Percentiles rank a stretch among this genome's conserved stretches.
Conservation (phyloP, 768 basidiomycete species). For the Royoungia palumana region DNA sequence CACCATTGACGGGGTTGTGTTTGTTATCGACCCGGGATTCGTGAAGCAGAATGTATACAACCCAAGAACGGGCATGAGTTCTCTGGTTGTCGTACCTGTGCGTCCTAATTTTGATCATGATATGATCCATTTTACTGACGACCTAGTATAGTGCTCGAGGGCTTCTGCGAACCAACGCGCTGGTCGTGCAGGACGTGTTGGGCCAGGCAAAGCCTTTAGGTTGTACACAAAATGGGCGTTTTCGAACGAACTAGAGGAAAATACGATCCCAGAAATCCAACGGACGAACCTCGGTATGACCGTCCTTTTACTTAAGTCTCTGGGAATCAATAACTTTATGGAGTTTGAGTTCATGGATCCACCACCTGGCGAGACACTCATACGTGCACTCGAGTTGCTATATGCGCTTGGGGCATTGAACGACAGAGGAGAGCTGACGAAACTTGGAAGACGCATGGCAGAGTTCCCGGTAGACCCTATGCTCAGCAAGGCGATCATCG, state of each 20-base stretch:
- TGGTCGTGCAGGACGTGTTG: slow-evolving; percentile 95
- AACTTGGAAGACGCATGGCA: slow-evolving; percentile 94
- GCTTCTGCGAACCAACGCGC: slow-evolving; percentile 98
- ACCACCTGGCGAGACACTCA: slow-evolving; percentile 95
- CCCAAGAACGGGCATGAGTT: slow-evolving; percentile 97
- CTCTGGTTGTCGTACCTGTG: slow-evolving; percentile 91
- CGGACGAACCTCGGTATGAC: slow-evolving; percentile 97
- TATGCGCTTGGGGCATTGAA: slow-evolving; percentile 97
- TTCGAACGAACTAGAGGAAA: slow-evolving; percentile 91
- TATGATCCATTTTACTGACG: neutral
- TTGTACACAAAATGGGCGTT: slow-evolving; percentile 99
- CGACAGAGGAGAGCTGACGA: slow-evolving; percentile 95
- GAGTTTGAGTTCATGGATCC: slow-evolving; percentile 99
- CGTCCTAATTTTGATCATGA: slow-evolving; percentile 30
- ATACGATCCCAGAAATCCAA: slow-evolving; percentile 98
- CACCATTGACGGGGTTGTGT: slow-evolving; percentile 98
- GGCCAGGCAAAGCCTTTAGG: slow-evolving; percentile 97
- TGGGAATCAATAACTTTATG: slow-evolving; percentile 98
- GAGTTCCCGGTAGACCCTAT: slow-evolving; percentile 99
- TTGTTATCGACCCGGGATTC: slow-evolving; percentile 98
- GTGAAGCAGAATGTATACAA: slow-evolving; percentile 99
- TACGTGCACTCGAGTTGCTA: slow-evolving; percentile 87
- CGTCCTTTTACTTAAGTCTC: slow-evolving; percentile 89
- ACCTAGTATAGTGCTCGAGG: slow-evolving; percentile 70
- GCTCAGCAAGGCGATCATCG: slow-evolving; percentile 93